These are phyloP conservation scores for Serendipita sp. DNA, from an alignment of 768 basidiomycete species.

Conservation along the genomic window DNA sequence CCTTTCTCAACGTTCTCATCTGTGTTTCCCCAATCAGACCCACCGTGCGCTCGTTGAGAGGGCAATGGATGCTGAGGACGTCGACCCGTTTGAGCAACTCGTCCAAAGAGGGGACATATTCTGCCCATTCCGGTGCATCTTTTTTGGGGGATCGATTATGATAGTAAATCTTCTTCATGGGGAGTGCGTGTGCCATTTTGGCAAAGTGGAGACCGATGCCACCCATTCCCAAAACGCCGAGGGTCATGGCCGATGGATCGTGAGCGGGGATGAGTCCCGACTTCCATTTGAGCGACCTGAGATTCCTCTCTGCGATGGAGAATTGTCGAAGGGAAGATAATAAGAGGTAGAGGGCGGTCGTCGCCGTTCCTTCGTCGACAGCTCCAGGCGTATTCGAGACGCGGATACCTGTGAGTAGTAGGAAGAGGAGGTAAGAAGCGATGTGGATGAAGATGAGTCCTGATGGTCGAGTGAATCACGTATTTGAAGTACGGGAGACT, in stretches of 20 bases:
- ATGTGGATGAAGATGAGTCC: too few species aligned
- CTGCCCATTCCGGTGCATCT: conserved; percentile 54
- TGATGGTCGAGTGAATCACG: not conserved
- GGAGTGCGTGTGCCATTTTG: conserved; percentile 60
- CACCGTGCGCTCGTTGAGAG: conserved; percentile 57
- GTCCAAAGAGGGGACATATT: conserved; percentile 48
- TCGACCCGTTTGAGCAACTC: conserved; percentile 58
- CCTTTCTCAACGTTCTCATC: conserved; percentile 64
- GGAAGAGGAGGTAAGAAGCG: conserved; percentile 5
- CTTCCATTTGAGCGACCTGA: conserved; percentile 43
- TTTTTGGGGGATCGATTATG: conserved; percentile 44
- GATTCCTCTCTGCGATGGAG: conserved; percentile 40
- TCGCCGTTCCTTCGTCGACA: conserved; percentile 84
- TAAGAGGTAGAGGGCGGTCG: conserved; percentile 70
- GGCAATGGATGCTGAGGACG: conserved; percentile 76
- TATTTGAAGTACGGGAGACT: conserved; percentile 1
- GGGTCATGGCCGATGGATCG: conserved; percentile 51
- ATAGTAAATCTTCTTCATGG: conserved; percentile 75
- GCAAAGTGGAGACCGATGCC: conserved; percentile 62
- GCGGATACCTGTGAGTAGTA: conserved; percentile 39
- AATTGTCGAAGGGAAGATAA: conserved; percentile 65
- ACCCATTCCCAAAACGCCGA: conserved; percentile 62
- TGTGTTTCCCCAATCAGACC: conserved; percentile 58
- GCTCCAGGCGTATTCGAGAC: conserved; percentile 84
- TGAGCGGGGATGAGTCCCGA: conserved; percentile 32